A percentile compares a stretch with the other conserved stretches of the same genome.
Evolutionary conservation across 352 stramenopile genomes (phyloP).

Genomic region (Pythium aphanidermatum): DNA sequence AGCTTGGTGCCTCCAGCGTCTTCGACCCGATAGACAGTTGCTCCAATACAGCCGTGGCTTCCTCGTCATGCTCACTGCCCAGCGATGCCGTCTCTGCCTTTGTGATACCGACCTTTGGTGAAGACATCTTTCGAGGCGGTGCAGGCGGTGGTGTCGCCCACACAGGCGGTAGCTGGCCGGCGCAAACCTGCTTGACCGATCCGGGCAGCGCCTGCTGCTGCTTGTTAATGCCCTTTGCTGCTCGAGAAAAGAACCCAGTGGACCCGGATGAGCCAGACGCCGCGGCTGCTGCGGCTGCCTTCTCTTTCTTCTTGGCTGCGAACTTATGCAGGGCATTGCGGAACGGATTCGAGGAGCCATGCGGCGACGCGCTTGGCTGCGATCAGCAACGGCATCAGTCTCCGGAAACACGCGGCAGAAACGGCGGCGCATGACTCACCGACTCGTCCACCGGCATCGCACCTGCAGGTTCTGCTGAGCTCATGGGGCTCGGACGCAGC

Average conservation of each 20-base stretch:
- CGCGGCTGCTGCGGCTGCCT: slow-evolving; percentile 9
- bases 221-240: slow-evolving; percentile 23
- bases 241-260: slow-evolving; percentile 64
- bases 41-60: slow-evolving; percentile 5
- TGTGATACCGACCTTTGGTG: slow-evolving; percentile 9
- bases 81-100: slow-evolving; percentile 8
- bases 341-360: slow-evolving; percentile 58
- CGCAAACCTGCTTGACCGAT: slow-evolving; percentile 68
- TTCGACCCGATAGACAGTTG: slow-evolving; percentile 19
- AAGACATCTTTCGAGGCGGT: slow-evolving; percentile 29
- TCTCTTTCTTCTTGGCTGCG: slow-evolving; percentile 70
- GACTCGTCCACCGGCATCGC: slow-evolving; percentile 9
- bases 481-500: slow-evolving; percentile 3
- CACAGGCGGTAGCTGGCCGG: slow-evolving; percentile 65
- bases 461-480: slow-evolving; percentile 2
- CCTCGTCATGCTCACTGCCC: slow-evolving; percentile 21
- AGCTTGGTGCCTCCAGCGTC: slow-evolving; percentile 5
- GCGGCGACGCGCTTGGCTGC: slow-evolving; percentile 7
- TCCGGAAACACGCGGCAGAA: not conserved
- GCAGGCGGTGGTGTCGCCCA: slow-evolving; percentile 63
- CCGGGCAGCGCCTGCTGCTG: slow-evolving; percentile 47
- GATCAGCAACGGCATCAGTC: not conserved
- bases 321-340: slow-evolving; percentile 80
- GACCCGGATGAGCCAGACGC: slow-evolving; percentile 36
- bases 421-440: slow-evolving; percentile 5